Percentiles rank a stretch among this genome's conserved stretches.
These are phyloP conservation scores for Sherardia arvensis DNA, from an alignment of 257 asterid species.

Conservation along the genomic window DNA sequence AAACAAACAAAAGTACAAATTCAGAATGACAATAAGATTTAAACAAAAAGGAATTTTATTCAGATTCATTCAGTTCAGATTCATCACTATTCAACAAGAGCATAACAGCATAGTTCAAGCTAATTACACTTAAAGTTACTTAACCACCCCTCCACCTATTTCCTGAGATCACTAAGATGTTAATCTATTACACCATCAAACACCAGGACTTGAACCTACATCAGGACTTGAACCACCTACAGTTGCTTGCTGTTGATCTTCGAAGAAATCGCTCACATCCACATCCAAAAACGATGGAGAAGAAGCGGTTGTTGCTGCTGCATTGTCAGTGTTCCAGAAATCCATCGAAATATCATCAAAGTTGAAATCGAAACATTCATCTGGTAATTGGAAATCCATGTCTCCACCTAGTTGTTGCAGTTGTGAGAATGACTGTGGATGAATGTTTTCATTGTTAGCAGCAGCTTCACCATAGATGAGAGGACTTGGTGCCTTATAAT, in stretches of 20 bases:
- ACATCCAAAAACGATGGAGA: neutral
- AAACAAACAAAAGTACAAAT: no score
- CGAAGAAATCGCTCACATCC: slow-evolving; percentile 28
- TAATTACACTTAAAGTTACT: neutral
- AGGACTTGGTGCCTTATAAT: slow-evolving; percentile 32
- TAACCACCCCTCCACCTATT: neutral
- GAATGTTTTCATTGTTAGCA: neutral
- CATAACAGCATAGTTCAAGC: no score
- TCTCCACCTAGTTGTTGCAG: no score
- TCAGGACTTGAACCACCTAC: neutral
- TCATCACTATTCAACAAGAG: neutral
- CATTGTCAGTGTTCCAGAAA: slow-evolving; percentile 17
- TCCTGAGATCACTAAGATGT: neutral
- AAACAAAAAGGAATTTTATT: no score
- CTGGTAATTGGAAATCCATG: no score
- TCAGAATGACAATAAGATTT: neutral
- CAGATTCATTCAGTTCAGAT: neutral
- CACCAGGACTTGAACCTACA: neutral
- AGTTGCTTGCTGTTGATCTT: slow-evolving; percentile 12
- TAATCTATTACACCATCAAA: neutral
- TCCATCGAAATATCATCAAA: slow-evolving; percentile 9
- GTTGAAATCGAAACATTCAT: neutral
- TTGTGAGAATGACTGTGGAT: neutral
- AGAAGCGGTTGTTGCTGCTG: slow-evolving; percentile 14
- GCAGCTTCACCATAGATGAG: slow-evolving; percentile 21